Conservation (phyloP, 306 rosid genomes). For the Inga leiocalycina region DNA sequence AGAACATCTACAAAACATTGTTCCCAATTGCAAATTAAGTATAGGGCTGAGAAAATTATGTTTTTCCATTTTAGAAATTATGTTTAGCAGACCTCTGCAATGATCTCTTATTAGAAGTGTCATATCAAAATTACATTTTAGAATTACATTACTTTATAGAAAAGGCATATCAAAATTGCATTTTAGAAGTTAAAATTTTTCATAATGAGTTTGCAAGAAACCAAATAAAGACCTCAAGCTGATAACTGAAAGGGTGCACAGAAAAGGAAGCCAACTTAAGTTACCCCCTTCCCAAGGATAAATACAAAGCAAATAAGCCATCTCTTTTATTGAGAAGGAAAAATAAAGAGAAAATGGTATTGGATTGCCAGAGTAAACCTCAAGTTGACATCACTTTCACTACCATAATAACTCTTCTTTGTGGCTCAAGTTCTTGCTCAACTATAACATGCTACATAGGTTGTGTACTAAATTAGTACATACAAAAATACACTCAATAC, state of each 20-base stretch:
- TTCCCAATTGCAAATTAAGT: neutral
- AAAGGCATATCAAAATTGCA: neutral
- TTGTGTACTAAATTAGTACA: neutral
- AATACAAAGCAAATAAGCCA: constrained; percentile 1
- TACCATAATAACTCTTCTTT: constrained; percentile 84
- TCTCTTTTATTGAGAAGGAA: neutral
- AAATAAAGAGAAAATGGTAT: neutral
- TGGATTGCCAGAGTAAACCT: constrained; percentile 35
- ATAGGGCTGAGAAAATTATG: neutral
- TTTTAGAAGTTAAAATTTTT: neutral
- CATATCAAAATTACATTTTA: too few relatives aligned
- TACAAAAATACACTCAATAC: too few relatives aligned
- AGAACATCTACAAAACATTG: neutral
- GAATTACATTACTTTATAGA: neutral
- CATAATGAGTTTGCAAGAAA: constrained; percentile 5
- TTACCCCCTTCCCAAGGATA: neutral
- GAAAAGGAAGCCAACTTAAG: neutral
- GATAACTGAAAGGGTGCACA: neutral
- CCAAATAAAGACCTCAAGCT: constrained; percentile 13
- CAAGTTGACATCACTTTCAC: constrained; percentile 33
- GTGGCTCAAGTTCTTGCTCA: constrained; percentile 80
- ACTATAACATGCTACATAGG: constrained; percentile 68
- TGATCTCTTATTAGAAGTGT: neutral
- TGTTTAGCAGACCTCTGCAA: neutral
- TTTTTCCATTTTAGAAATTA: neutral